These are phyloP conservation scores for Suillus paluster DNA, from an alignment of 768 basidiomycete genomes.

Conservation along the genomic window DNA sequence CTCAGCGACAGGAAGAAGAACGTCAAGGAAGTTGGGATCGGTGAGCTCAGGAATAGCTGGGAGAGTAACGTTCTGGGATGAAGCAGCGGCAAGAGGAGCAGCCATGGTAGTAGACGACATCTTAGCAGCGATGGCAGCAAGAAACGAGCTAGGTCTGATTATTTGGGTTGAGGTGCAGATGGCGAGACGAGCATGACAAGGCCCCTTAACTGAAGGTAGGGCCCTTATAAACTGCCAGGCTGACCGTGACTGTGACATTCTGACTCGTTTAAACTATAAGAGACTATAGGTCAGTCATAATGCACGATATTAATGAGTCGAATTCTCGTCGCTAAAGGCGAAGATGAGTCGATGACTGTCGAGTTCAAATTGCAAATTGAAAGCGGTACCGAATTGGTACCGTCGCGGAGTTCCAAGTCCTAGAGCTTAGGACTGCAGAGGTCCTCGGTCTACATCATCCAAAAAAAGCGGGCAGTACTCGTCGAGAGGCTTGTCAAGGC, in stretches of 20 bases:
- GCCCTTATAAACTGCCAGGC: background rate
- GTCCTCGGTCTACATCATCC: too few relatives aligned
- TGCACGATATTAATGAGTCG: too few relatives aligned
- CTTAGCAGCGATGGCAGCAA: background rate
- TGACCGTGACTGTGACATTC: background rate
- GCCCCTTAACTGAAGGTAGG: background rate
- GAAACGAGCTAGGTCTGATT: background rate
- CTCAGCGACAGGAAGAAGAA: slow-evolving; percentile 48
- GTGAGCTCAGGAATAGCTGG: slow-evolving; percentile 64
- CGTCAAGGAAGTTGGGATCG: slow-evolving; percentile 57
- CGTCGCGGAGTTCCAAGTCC: background rate
- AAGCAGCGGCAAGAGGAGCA: slow-evolving; percentile 21
- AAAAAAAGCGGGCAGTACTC: too few relatives aligned
- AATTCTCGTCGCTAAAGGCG: background rate
- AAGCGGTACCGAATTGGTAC: background rate
- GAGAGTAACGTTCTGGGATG: slow-evolving; percentile 52
- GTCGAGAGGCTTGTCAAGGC: too few relatives aligned
- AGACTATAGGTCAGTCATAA: background rate
- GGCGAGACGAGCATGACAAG: background rate
- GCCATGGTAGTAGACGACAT: slow-evolving; percentile 7
- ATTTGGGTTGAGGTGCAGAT: background rate
- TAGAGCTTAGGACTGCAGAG: too few relatives aligned
- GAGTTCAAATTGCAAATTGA: background rate
- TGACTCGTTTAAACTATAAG: background rate
- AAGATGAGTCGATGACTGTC: background rate